Evolutionary conservation across 139 green algal genomes (phyloP).

Genomic region (Limnomonas spitsbergensis): DNA sequence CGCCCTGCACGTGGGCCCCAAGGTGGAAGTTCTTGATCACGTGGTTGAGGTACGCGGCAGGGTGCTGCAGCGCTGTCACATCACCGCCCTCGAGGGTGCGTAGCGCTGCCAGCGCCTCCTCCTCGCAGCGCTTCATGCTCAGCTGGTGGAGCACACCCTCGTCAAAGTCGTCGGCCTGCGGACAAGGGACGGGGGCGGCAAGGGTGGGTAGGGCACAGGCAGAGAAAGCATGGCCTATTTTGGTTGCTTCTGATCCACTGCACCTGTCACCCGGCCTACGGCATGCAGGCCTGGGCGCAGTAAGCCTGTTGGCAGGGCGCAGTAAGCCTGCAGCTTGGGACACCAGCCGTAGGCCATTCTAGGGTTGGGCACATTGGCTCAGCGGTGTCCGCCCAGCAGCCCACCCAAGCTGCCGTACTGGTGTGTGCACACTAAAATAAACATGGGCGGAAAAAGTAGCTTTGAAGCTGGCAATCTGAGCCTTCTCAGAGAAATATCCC

Average conservation of each 20-base stretch:
- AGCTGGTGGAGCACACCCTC: slow-evolving; percentile 58
- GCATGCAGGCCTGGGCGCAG: too few relatives aligned
- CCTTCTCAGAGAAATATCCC: too few relatives aligned
- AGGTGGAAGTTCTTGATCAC: slow-evolving; percentile 45
- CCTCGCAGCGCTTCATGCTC: slow-evolving; percentile 42
- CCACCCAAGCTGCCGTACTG: too few relatives aligned
- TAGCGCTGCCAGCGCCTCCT: slow-evolving; percentile 49
- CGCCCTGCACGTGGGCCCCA: background rate
- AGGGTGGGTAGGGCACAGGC: background rate
- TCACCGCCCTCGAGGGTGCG: slow-evolving; percentile 37
- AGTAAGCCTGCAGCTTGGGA: too few relatives aligned
- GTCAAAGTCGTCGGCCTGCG: slow-evolving; percentile 51
- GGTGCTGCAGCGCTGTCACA: slow-evolving; percentile 31
- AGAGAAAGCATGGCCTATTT: background rate
- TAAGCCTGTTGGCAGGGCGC: too few relatives aligned
- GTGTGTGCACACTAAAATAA: too few relatives aligned
- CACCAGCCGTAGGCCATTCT: too few relatives aligned
- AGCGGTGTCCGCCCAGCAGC: too few relatives aligned
- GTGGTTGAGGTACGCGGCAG: slow-evolving; percentile 57
- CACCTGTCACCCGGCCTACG: too few relatives aligned
- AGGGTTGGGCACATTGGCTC: too few relatives aligned
- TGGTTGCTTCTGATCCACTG: background rate
- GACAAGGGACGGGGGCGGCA: background rate
- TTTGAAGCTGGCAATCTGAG: too few relatives aligned
- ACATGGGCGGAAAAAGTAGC: too few relatives aligned